Evolutionary conservation across 1,284 basidiomycete species (phyloP), one percentile per base, ranked within the genome.

Genomic region (Rhodotorula sp.): DNA sequence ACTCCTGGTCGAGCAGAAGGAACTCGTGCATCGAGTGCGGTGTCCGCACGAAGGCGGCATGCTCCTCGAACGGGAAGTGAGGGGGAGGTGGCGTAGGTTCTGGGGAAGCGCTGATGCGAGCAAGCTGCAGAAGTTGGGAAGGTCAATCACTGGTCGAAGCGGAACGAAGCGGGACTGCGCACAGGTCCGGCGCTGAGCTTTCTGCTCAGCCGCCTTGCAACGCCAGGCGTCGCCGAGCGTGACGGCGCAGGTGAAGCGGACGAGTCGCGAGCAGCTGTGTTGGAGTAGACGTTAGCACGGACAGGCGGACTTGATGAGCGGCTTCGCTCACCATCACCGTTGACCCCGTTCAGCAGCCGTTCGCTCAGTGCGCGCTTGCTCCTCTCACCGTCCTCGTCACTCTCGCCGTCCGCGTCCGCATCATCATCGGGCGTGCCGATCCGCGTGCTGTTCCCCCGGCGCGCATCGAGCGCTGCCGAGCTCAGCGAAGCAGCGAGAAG

Each of bases 41-140:
- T 0, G 90, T 92, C n/a, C 94, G 88, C 17, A 88, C 80, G 46
- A 96, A 86, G 0, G 92, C 92, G 8, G 87, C 86, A 54, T 77
- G 74, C 59, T 82, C 80, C 53, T 80, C 78, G 61, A 83, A 81
- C 1, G 79, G 77, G 0, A 74, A 59, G 12, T 71, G 74, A 34
- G 70, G n/a, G 2, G 65, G 64, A 7, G 66, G 44, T 21, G 54
- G 46, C 9, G 45, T 55, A 17, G 66, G 72, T 34, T 64, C 67
- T 13, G 66, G 68, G 0, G 68, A 62, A 21, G 61, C n/a, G 12
- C 68, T 46, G 53, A 70, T 25, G 25, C 60, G 57, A 46, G 56
- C 61, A 44, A 67, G 64, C 70, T 74, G 46, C 5, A 4, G 19
- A 27, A 0, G 42, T 59, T 21, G 64, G 55, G 7, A 4, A 16